These are phyloP conservation scores for Aspergillus felis DNA, from an alignment of 2,329 filamentous ascomycete genomes.

Conservation along the genomic window DNA sequence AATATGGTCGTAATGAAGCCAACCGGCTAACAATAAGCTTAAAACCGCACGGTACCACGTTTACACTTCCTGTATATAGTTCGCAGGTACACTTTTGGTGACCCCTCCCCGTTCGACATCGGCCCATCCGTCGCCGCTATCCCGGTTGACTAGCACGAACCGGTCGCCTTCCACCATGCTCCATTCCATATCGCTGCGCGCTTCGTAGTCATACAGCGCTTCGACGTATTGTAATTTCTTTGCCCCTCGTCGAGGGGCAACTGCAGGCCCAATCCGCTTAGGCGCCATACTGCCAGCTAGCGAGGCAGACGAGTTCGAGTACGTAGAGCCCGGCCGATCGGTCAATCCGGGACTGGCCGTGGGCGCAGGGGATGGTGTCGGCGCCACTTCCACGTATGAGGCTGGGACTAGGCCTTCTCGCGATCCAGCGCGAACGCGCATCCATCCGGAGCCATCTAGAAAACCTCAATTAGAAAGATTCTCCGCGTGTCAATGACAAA, in stretches of 20 bases:
- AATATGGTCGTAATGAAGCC: background rate
- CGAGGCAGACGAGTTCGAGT: conserved; percentile 73
- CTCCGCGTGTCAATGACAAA: conserved; percentile 10
- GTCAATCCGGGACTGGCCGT: conserved; percentile 29
- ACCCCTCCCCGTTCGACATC: conserved; percentile 90
- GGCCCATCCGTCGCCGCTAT: conserved; percentile 91
- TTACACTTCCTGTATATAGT: conserved; percentile 77
- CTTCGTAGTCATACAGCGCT: conserved; percentile 86
- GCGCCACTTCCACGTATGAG: conserved; percentile 70
- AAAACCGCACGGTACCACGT: conserved; percentile 1
- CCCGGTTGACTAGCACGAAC: conserved; percentile 83
- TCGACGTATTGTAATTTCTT: conserved; percentile 94
- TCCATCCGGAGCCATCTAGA: conserved; percentile 86
- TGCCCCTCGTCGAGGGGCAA: conserved; percentile 83
- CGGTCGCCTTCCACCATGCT: conserved; percentile 87
- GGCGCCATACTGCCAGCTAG: conserved; percentile 51
- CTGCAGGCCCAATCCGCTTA: conserved; percentile 88
- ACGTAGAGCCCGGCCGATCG: conserved; percentile 66
- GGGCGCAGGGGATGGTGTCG: conserved; percentile 43
- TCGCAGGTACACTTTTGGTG: conserved; percentile 86
- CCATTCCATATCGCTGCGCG: conserved; percentile 80
- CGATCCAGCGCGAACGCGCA: conserved; percentile 68
- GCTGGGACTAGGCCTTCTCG: conserved; percentile 84
- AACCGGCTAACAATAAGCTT: background rate
- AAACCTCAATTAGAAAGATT: background rate